A percentile compares a stretch with the other conserved stretches of the same genome.
These are phyloP conservation scores for Calocybe gambosa DNA, from an alignment of 1,284 basidiomycete species.

Conservation along the genomic window DNA sequence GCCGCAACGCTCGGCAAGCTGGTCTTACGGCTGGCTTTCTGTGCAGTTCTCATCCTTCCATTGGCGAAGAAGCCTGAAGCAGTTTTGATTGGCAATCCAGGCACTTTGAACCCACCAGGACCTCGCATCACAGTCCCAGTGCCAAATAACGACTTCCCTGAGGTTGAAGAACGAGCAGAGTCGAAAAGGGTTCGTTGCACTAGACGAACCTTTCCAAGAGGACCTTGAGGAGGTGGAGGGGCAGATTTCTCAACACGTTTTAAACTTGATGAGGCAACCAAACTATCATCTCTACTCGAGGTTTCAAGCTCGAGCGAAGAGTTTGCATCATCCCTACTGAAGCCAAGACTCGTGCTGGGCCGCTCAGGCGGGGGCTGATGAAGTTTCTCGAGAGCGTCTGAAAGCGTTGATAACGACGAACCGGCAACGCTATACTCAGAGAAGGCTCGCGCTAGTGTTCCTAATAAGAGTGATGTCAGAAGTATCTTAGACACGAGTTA, in stretches of 20 bases:
- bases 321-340: conserved; percentile 35
- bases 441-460: conserved; percentile 20
- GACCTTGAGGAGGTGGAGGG: conserved; percentile 5
- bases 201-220: neutral
- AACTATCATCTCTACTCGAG: conserved; percentile 22
- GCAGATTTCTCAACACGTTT: neutral
- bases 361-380: conserved; percentile 51
- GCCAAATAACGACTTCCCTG: conserved; percentile 8
- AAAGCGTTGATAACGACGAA: conserved; percentile 45
- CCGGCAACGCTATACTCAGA: conserved; percentile 20
- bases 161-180: conserved; percentile 5
- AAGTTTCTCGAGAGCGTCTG: conserved; percentile 58
- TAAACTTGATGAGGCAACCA: conserved; percentile 8
- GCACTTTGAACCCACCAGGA: conserved; percentile 17
- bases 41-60: conserved; percentile 26
- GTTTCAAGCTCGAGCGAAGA: conserved; percentile 16
- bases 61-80: conserved; percentile 14
- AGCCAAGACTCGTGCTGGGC: conserved; percentile 62
- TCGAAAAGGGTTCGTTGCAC: conserved; percentile 10
- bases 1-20: conserved; percentile 51
- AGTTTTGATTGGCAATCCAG: conserved; percentile 2
- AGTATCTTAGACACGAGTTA: neutral
- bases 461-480: conserved; percentile 6
- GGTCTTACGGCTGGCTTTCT: conserved; percentile 59
- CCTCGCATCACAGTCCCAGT: conserved; percentile 14